Evolutionary conservation across 176 grass and related monocot genomes (phyloP).

Genomic region (Aegilops umbellulata): DNA sequence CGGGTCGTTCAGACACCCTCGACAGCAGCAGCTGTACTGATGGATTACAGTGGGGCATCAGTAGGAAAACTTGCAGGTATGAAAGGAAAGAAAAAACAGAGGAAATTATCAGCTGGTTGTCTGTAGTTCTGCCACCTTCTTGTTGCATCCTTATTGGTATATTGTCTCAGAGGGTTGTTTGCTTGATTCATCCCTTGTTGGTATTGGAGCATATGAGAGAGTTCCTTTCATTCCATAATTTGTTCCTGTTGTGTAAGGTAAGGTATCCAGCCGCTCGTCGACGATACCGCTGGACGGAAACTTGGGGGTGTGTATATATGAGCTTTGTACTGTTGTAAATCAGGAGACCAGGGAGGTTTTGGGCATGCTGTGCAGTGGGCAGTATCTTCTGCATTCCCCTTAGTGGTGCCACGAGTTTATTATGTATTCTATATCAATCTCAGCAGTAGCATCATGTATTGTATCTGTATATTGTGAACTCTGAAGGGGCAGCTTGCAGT

Average conservation of each 20-base stretch:
- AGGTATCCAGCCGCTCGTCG: not conserved
- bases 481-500: not conserved
- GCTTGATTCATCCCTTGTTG: slow-evolving; percentile 4
- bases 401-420: not conserved
- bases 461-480: not conserved
- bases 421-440: not conserved
- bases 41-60: slow-evolving; percentile 11
- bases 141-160: too few species aligned
- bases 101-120: not conserved
- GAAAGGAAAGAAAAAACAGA: not conserved
- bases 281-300: not conserved
- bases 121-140: not conserved
- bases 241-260: slow-evolving; percentile 9
- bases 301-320: not conserved
- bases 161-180: not conserved
- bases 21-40: slow-evolving; percentile 57
- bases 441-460: not conserved
- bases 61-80: not conserved
- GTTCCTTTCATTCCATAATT: slow-evolving; percentile 7
- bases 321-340: slow-evolving; percentile 4
- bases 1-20: slow-evolving; percentile 76
- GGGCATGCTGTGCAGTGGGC: not conserved
- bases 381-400: not conserved
- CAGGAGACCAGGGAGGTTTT: not conserved
- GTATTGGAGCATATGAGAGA: not conserved